phyloP scores from a whole-genome alignment of 2,329 filamentous ascomycete species.

The Periconia macrospinosa region DNA sequence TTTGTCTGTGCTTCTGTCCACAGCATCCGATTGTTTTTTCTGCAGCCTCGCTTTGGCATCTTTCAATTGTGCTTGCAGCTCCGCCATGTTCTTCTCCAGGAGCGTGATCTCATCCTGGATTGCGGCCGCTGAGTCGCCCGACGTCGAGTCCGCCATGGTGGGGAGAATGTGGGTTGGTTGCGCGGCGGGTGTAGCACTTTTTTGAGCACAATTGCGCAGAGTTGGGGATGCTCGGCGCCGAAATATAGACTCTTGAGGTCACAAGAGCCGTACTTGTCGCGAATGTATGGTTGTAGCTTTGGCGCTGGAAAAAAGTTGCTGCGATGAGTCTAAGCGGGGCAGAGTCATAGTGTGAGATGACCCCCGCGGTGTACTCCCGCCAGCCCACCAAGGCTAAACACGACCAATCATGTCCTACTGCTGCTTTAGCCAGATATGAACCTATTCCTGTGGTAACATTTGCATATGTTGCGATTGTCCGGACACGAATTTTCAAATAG shows the following conservation, averaged over 20 bases:
- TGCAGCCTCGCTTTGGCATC: conserved; percentile 33
- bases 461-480: too few species aligned
- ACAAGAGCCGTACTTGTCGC: neutral
- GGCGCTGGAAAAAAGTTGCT: neutral
- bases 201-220: neutral
- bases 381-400: neutral
- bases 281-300: neutral
- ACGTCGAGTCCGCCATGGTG: conserved; percentile 29
- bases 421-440: too few species aligned
- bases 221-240: neutral
- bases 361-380: neutral
- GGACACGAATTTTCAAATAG: too few species aligned
- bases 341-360: neutral
- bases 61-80: conserved; percentile 31
- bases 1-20: conserved; percentile 21
- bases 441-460: too few species aligned
- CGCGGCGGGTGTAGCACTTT: neutral
- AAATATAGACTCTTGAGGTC: neutral
- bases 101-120: conserved; percentile 35
- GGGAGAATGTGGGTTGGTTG: conserved; percentile 14
- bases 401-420: neutral
- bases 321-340: neutral
- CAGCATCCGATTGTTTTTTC: conserved; percentile 20
- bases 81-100: conserved; percentile 36
- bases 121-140: conserved; percentile 16